Base-by-base conservation (phyloP, 2,329 filamentous ascomycete genomes). In the Metarhizium robertsii region DNA sequence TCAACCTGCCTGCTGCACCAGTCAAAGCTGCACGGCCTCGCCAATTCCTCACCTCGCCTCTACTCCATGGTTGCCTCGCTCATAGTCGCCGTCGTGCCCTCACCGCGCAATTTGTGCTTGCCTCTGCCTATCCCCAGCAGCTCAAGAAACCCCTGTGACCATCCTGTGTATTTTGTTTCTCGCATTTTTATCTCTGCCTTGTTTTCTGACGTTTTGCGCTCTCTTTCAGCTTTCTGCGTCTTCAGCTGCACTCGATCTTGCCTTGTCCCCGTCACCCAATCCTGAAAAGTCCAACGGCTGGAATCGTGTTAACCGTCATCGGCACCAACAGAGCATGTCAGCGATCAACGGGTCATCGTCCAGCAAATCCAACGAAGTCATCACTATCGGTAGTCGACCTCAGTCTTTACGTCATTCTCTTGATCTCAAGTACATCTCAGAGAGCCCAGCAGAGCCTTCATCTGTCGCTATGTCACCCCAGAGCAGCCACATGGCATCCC, bases 171-270 rank as follows among this genome's bases (percentile, higher is more conserved):
- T 56, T 52, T 57, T 59, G 53, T 57, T 55, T 50, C 34, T 56
- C 57, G 53, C 60, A 57, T 54, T 61, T 62, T 30, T 29, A 48
- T 16, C 6, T 13, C 18, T 63, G 56, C 49, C 18, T 42, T 57
- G 38, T 51, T 60, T 61, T 66, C 68, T 74, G 66, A 73, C 69
- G 56, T 63, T 59, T 43, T 58, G 57, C 56, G 59, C 53, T 61
- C 57, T 57, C 59, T 69, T 73, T 68, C 74, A 94, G 84, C 77
- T 92, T 58, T 91, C 89, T 68, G 84, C 88, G 55, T 91, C 89
- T 59, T 90, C 88, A 62, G 85, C 88, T 67, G 86, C 90, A 53
- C 79, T 92, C 66, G 90, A 95, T 71, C 79, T 95, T 68, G 87
- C 89, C 56, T 79, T 85, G 58, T 84, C 85, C 52, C 84, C 84